phyloP scores from a whole-genome alignment of 139 green algal genomes.

The Spirogloea muscicola region DNA sequence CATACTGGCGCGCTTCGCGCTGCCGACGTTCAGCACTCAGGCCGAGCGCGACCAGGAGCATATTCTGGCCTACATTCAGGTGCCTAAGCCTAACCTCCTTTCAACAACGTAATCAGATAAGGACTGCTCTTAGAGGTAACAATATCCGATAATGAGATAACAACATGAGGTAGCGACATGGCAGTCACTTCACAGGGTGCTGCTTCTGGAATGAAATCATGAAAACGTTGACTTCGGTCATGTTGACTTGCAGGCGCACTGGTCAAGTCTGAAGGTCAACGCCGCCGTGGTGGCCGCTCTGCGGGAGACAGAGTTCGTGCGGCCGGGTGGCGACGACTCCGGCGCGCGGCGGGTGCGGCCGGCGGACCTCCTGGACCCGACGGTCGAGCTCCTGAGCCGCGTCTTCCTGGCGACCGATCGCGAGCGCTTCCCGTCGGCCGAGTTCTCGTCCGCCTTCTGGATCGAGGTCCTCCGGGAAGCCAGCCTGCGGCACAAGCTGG shows the following conservation, averaged over 20 bases:
- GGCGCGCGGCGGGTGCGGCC: conserved; percentile 2
- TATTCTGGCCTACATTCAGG: conserved; percentile 40
- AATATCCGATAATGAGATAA: too few species aligned
- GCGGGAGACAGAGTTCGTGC: conserved; percentile 53
- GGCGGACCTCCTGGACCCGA: conserved; percentile 64
- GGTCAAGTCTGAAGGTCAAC: conserved; percentile 36
- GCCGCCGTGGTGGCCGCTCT: conserved; percentile 42
- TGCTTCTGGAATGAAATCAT: conserved; percentile 1
- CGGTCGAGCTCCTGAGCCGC: conserved; percentile 47
- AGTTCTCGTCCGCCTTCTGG: conserved; percentile 47
- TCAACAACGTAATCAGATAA: neutral
- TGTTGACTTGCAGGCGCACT: conserved; percentile 4
- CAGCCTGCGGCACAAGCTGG: conserved; percentile 22
- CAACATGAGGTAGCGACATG: too few species aligned
- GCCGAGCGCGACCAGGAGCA: conserved; percentile 2
- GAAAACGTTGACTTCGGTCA: neutral
- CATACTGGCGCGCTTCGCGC: conserved; percentile 34
- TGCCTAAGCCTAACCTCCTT: neutral
- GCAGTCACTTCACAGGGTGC: too few species aligned
- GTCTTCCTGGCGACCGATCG: conserved; percentile 53
- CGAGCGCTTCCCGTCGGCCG: conserved; percentile 52
- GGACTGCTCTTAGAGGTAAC: too few species aligned
- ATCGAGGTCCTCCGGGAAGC: conserved; percentile 32
- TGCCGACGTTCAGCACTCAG: conserved; percentile 43
- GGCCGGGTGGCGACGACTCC: neutral